Percentiles rank a stretch among this genome's conserved stretches.
phyloP scores from a whole-genome alignment of 208 protist genomes.

The Leishmania lainsoni region DNA sequence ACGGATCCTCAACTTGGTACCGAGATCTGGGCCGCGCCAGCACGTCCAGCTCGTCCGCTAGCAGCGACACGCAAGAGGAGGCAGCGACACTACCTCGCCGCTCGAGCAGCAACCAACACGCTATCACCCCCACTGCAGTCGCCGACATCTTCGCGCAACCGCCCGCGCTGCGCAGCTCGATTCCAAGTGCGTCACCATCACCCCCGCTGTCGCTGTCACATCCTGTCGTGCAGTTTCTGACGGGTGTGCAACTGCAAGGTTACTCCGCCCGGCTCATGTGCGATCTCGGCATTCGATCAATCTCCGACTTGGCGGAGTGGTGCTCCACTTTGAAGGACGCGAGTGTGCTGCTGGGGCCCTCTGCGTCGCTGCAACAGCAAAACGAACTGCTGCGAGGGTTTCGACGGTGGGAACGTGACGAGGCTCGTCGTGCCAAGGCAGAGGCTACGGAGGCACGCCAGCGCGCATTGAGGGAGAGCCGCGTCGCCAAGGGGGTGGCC shows the following conservation, averaged over 20 bases:
- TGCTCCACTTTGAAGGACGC: slow-evolving; percentile 42
- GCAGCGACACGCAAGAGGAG: slow-evolving; percentile 15
- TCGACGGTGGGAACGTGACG: slow-evolving; percentile 38
- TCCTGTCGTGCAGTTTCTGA: slow-evolving; percentile 78
- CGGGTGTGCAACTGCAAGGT: slow-evolving; percentile 73
- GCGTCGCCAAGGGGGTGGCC: not conserved
- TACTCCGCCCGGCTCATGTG: slow-evolving; percentile 56
- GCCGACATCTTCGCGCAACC: not conserved
- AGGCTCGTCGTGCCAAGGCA: slow-evolving; percentile 16
- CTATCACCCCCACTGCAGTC: not conserved
- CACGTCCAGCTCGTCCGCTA: not conserved
- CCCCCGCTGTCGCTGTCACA: slow-evolving; percentile 42
- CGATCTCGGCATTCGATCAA: slow-evolving; percentile 34
- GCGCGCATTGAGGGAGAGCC: slow-evolving; percentile 3
- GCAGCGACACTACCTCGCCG: slow-evolving; percentile 11
- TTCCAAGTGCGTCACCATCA: not conserved
- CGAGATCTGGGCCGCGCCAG: not conserved
- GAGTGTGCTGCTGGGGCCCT: slow-evolving; percentile 50
- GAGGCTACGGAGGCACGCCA: slow-evolving; percentile 14
- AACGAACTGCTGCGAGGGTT: slow-evolving; percentile 62
- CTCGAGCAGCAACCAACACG: not conserved
- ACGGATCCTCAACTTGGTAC: not conserved
- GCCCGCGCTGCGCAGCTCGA: not conserved
- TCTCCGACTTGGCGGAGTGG: slow-evolving; percentile 45
- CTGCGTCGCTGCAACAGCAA: slow-evolving; percentile 64